These are phyloP conservation scores for Lipomyces kockii DNA, from an alignment of 805 yeast genomes.

Conservation along the genomic window DNA sequence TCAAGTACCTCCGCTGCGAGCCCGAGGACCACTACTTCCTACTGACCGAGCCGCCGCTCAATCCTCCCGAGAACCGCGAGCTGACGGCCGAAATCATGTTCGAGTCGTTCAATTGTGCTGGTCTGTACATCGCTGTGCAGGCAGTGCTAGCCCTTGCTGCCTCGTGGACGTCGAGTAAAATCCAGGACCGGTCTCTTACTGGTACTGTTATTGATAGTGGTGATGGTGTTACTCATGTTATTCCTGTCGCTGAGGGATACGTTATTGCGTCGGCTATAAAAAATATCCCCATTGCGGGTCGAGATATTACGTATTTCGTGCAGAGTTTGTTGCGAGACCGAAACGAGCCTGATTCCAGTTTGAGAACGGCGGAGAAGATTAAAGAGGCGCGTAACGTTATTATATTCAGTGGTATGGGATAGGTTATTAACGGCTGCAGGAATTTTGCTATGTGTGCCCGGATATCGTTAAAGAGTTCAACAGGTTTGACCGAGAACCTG, in stretches of 20 bases:
- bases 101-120: slow-evolving; percentile 98
- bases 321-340: slow-evolving; percentile 94
- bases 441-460: slow-evolving; percentile 96
- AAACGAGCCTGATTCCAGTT: slow-evolving; percentile 91
- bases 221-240: slow-evolving; percentile 99
- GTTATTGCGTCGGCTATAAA: slow-evolving; percentile 97
- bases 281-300: slow-evolving; percentile 97
- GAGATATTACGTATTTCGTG: slow-evolving; percentile 93
- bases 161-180: slow-evolving; percentile 97
- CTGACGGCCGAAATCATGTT: slow-evolving; percentile 98
- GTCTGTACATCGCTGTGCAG: slow-evolving; percentile 96
- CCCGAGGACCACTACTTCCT: slow-evolving; percentile 98
- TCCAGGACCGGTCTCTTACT: slow-evolving; percentile 89
- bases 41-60: slow-evolving; percentile 96
- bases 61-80: slow-evolving; percentile 99
- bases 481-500: slow-evolving; percentile 92
- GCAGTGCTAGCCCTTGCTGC: slow-evolving; percentile 99
- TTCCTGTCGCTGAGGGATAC: slow-evolving; percentile 97
- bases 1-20: slow-evolving; percentile 94
- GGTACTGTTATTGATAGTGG: slow-evolving; percentile 99
- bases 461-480: slow-evolving; percentile 96
- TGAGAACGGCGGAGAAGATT: slow-evolving; percentile 94
- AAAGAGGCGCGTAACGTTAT: slow-evolving; percentile 58
- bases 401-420: neutral
- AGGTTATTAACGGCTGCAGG: slow-evolving; percentile 40